Evolutionary conservation across 257 asterid genomes (phyloP).

Genomic region (Nicotiana benthamiana): DNA sequence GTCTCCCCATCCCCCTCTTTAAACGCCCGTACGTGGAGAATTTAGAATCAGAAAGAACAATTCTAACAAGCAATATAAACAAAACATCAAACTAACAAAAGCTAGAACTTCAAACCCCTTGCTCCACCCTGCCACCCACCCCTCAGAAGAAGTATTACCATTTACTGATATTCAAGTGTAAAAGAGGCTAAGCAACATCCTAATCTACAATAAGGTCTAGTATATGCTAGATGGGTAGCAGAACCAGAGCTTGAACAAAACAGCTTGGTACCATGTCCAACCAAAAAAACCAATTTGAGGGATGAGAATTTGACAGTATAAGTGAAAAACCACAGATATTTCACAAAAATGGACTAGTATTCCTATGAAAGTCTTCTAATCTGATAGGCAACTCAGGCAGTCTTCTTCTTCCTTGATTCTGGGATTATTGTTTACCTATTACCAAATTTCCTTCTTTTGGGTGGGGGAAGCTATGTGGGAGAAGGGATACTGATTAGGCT

Average conservation of each 20-base stretch:
- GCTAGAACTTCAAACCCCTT: slow-evolving; percentile 1
- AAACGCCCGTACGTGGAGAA: neutral
- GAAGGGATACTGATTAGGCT: neutral
- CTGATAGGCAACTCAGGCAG: neutral
- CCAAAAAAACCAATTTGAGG: neutral
- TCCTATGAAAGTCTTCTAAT: neutral
- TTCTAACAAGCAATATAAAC: neutral
- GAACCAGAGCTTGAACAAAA: neutral
- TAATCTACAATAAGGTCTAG: neutral
- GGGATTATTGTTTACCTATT: neutral
- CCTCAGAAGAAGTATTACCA: neutral
- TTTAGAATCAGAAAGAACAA: neutral
- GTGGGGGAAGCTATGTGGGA: neutral
- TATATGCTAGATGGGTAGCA: neutral
- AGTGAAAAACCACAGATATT: neutral
- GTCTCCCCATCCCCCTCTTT: neutral
- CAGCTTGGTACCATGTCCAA: neutral
- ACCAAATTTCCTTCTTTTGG: neutral
- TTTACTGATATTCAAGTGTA: neutral
- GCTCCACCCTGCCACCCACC: neutral
- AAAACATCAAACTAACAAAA: neutral
- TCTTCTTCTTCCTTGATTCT: neutral
- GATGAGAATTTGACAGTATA: neutral
- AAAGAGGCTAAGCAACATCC: neutral
- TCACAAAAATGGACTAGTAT: neutral